These are phyloP conservation scores for Thymus quinquecostatus DNA, from an alignment of 257 asterid genomes.

Conservation along the genomic window DNA sequence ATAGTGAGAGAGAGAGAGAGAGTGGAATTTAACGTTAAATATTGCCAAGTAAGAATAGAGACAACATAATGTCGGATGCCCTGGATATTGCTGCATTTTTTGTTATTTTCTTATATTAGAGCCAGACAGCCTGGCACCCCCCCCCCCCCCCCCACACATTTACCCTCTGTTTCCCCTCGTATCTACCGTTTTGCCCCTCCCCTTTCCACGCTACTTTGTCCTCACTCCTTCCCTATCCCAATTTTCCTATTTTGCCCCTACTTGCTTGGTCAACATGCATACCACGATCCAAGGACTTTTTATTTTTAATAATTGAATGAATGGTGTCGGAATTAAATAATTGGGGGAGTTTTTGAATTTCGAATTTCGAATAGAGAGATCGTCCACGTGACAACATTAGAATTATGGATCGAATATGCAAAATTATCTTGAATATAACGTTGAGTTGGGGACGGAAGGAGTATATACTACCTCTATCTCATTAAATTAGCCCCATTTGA, in stretches of 20 bases:
- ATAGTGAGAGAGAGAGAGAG: background rate
- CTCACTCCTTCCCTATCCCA: background rate
- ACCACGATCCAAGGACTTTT: background rate
- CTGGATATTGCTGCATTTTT: conserved; percentile 29
- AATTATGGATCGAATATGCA: too few relatives aligned
- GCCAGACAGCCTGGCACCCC: conserved; percentile 60
- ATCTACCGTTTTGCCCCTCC: conserved; percentile 46
- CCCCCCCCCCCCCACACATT: background rate
- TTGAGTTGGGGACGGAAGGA: too few relatives aligned
- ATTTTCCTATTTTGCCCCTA: conserved; percentile 4
- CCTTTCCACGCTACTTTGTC: conserved; percentile 11
- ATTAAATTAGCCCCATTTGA: too few relatives aligned
- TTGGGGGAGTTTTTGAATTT: background rate
- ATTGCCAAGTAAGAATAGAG: conserved; percentile 35
- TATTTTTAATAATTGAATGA: background rate
- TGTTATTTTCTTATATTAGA: conserved; percentile 30
- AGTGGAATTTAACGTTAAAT: conserved; percentile 31
- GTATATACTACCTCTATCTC: too few relatives aligned
- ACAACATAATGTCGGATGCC: conserved; percentile 33
- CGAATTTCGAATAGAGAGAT: too few relatives aligned
- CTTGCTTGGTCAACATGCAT: background rate
- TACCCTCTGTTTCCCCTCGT: conserved; percentile 26
- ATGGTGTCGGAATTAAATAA: background rate
- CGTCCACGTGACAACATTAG: too few relatives aligned
- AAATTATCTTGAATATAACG: too few relatives aligned